A percentile compares a stretch with the other conserved stretches of the same genome.
These are phyloP conservation scores for Colletotrichum filicis DNA, from an alignment of 2,329 filamentous ascomycete species.

Conservation along the genomic window DNA sequence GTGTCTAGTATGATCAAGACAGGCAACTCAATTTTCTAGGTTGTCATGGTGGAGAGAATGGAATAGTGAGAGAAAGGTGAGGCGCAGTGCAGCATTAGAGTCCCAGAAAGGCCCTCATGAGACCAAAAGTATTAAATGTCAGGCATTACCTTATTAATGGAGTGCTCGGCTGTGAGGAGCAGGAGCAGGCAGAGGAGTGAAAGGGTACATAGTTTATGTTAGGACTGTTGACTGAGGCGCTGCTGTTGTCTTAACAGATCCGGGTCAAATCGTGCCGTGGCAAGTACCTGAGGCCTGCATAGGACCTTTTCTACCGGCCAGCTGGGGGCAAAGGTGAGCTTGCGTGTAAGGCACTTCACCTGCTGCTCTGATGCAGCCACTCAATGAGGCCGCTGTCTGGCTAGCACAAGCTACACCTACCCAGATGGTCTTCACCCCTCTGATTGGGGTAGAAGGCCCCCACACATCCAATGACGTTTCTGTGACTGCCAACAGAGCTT, in stretches of 20 bases:
- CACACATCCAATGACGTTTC: constrained; percentile 34
- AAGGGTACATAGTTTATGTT: not conserved
- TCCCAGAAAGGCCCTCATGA: not conserved
- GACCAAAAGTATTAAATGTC: not conserved
- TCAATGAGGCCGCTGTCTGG: not conserved
- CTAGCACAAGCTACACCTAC: not conserved
- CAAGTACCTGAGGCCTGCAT: too few species aligned
- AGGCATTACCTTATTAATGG: not conserved
- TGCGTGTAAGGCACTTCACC: not conserved
- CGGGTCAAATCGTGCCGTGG: not conserved
- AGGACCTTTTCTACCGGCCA: constrained; percentile 18
- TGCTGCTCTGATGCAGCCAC: not conserved
- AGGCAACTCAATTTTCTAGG: not conserved
- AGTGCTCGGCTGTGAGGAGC: constrained; percentile 14
- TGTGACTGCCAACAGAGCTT: constrained; percentile 27
- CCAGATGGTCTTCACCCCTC: not conserved
- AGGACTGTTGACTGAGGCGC: accelerated
- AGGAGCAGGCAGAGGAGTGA: not conserved
- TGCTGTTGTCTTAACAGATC: constrained; percentile 6
- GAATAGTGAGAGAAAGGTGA: constrained; percentile 8
- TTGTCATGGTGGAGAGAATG: constrained; percentile 13
- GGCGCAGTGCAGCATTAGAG: constrained; percentile 18
- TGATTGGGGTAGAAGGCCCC: constrained; percentile 15
- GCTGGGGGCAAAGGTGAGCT: not conserved
- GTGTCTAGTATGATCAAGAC: not conserved